These are phyloP conservation scores for Tuber melanosporum DNA, from an alignment of 495 filamentous ascomycete genomes.

Conservation along the genomic window DNA sequence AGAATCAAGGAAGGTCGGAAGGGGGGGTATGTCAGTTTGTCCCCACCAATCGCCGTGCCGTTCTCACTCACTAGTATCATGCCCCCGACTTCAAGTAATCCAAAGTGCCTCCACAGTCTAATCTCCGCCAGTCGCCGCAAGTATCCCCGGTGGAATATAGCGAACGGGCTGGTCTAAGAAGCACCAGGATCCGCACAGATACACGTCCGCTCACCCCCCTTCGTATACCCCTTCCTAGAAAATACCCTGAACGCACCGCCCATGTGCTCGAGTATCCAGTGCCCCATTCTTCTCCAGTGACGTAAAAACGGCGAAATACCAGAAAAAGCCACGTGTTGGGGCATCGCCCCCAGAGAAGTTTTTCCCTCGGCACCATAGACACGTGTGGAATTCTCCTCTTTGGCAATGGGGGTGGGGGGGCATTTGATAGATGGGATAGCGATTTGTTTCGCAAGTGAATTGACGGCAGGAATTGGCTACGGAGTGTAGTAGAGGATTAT, in stretches of 20 bases:
- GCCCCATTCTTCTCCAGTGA: background rate
- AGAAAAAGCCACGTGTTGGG: background rate
- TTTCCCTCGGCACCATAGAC: background rate
- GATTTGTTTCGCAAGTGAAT: background rate
- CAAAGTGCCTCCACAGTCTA: slow-evolving; percentile 52
- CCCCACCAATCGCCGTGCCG: slow-evolving; percentile 45
- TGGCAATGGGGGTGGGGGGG: background rate
- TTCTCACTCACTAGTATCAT: slow-evolving; percentile 53
- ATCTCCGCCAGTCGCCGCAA: background rate
- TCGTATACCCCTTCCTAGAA: slow-evolving; percentile 54
- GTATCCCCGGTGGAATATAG: background rate
- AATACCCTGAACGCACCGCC: slow-evolving; percentile 56
- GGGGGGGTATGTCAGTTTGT: background rate
- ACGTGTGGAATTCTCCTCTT: background rate
- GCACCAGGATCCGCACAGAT: slow-evolving; percentile 53
- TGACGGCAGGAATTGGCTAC: background rate
- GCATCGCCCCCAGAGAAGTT: background rate
- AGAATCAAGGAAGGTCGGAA: background rate
- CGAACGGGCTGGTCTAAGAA: slow-evolving; percentile 60
- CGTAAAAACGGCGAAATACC: background rate
- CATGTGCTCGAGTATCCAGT: slow-evolving; percentile 45
- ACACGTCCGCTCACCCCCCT: slow-evolving; percentile 62
- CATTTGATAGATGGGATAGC: background rate
- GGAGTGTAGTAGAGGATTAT: background rate
- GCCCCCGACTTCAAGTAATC: slow-evolving; percentile 50